phyloP scores from a whole-genome alignment of 2,329 filamentous ascomycete species.

The Arthroderma sp. region DNA sequence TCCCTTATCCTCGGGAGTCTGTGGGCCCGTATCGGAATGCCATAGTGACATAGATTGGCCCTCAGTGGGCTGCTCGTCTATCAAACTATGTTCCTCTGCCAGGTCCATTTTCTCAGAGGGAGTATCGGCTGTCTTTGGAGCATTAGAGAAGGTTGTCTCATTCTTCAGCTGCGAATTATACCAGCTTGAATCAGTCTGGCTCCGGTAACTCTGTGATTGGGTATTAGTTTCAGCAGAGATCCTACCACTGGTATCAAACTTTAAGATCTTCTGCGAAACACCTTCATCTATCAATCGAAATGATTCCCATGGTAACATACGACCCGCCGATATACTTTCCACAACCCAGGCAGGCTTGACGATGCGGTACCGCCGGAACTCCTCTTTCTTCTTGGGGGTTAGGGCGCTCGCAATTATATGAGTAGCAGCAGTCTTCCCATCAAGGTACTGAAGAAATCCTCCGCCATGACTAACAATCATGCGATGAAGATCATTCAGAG shows the following conservation, averaged over 20 bases:
- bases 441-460: constrained; percentile 85
- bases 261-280: constrained; percentile 64
- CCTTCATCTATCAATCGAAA: constrained; percentile 81
- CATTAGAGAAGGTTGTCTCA: background rate
- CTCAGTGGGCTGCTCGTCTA: background rate
- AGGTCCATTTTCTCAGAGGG: background rate
- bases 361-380: constrained; percentile 77
- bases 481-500: constrained; percentile 74
- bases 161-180: constrained; percentile 58
- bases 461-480: constrained; percentile 90
- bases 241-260: constrained; percentile 46
- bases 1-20: background rate
- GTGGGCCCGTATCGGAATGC: background rate
- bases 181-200: constrained; percentile 72
- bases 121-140: background rate
- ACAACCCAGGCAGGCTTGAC: constrained; percentile 92
- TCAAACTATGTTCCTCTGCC: background rate
- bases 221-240: constrained; percentile 55
- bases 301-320: constrained; percentile 69
- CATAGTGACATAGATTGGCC: background rate
- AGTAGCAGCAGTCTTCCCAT: constrained; percentile 87
- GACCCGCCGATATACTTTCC: constrained; percentile 73
- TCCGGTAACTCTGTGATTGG: constrained; percentile 55
- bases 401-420: constrained; percentile 88
- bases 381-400: constrained; percentile 83